Evolutionary conservation across 768 basidiomycete genomes (phyloP), one percentile per base, ranked within the genome.

Genomic region (Xanthoconium purpureum): DNA sequence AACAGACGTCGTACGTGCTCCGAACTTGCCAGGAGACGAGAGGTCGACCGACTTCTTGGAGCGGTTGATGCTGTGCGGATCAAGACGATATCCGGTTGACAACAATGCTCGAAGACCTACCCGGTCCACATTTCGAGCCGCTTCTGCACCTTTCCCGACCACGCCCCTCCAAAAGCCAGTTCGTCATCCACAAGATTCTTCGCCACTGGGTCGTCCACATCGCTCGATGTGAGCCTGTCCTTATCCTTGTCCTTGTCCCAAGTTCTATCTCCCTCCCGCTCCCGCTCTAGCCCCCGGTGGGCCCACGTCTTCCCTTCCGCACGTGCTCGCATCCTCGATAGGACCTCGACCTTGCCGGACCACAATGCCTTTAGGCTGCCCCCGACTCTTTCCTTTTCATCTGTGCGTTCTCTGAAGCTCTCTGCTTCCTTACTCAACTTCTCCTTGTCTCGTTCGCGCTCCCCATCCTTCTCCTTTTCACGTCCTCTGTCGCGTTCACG

Each of bases 101-200:
- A 35, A 46, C 17, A 30, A 45, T 18, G n/a, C 28, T 28, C 18
- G 29, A 40, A 42, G 40, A 70, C 78, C 20, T 52, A 82, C 80
- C 73, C 74, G 18, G 80, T 61, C 80, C 79, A 82, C 58, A 74
- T 71, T 61, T 78, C 81, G 1, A 81, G 66, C 71, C 78, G 80
- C 43, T 74, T 73, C 63, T 78, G 77, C 48, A 80, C 72, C 56
- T 71, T 73, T 47, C 74, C 77, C 12, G 74, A 71, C 74, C 74
- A 78, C 38, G 58, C 70, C 58, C 73, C 75, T 58, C 73, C 71
- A 36, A 67, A 66, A 28, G 60, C 63, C 37, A 68, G 50, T 24
- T 75, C 71, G 29, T 73, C 71, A 43, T 74, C 73, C 9, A 47
- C 66, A 3, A 58, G 54, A 30, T 55, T 63, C 59, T 63, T 71